phyloP scores from a whole-genome alignment of 1,139 yeast genomes.

The Taphrina flavorubra region DNA sequence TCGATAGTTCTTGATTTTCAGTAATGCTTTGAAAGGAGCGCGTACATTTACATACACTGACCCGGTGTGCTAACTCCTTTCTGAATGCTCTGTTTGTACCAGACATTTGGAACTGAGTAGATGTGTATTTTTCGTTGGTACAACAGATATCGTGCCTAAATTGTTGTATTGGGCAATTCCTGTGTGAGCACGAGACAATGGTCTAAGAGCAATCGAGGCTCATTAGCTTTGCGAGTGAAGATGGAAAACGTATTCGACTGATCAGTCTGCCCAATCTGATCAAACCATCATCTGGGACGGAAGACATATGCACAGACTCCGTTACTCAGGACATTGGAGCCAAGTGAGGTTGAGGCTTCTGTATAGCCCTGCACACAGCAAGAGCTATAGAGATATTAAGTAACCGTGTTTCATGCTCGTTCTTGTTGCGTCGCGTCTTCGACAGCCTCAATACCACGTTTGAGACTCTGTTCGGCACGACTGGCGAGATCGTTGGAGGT shows the following conservation, averaged over 20 bases:
- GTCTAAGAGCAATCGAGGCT: no score
- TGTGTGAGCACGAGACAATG: no score
- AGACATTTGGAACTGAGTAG: background rate
- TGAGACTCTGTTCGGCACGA: conserved; percentile 13
- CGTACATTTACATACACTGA: background rate
- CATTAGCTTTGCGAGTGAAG: no score
- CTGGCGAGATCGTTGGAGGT: background rate
- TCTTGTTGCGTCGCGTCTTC: conserved; percentile 18
- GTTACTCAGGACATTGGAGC: no score
- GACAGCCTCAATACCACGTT: conserved; percentile 30
- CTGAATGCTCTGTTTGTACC: background rate
- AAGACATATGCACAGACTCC: no score
- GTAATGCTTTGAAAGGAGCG: background rate
- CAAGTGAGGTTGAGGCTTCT: no score
- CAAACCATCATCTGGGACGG: no score
- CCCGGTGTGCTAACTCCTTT: conserved; percentile 1
- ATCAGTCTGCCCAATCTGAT: no score
- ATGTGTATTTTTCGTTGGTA: background rate
- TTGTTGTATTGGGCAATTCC: no score
- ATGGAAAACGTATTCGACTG: no score
- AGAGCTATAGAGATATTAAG: no score
- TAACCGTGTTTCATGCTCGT: background rate
- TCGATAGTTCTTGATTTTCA: conserved; percentile 3
- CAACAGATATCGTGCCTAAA: background rate
- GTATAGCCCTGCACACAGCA: no score